These are phyloP conservation scores for Lophiostoma macrostomum DNA, from an alignment of 495 filamentous ascomycete species.

Conservation along the genomic window DNA sequence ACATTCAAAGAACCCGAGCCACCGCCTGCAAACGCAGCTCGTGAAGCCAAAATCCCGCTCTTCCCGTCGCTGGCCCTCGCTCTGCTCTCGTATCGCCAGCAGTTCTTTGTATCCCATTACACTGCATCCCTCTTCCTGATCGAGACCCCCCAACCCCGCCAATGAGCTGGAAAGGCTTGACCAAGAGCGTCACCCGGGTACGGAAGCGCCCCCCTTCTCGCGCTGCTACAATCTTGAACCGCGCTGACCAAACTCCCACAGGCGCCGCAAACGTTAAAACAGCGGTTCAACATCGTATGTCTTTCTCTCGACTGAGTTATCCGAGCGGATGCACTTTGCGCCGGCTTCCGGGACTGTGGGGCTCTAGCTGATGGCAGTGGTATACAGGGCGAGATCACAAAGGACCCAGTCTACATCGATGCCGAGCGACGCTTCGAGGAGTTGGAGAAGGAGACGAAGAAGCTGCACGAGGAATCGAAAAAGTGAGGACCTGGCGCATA, in stretches of 20 bases:
- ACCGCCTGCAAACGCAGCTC: constrained; percentile 4
- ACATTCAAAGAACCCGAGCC: constrained; percentile 17
- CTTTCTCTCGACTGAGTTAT: not conserved
- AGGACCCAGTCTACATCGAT: constrained; percentile 92
- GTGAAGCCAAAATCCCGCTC: not conserved
- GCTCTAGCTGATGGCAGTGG: constrained; percentile 9
- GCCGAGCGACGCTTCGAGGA: constrained; percentile 92
- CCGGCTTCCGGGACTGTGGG: constrained; percentile 21
- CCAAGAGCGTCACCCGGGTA: constrained; percentile 81
- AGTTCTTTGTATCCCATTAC: not conserved
- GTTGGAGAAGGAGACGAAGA: constrained; percentile 91
- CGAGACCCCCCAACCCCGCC: constrained; percentile 15
- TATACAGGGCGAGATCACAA: constrained; percentile 73
- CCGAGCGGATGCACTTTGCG: constrained; percentile 8
- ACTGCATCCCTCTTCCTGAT: not conserved
- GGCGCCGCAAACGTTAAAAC: constrained; percentile 89
- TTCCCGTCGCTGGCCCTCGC: not conserved
- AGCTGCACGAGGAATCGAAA: constrained; percentile 88
- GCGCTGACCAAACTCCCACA: constrained; percentile 39
- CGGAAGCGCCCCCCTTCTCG: constrained; percentile 34
- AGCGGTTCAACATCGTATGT: constrained; percentile 79
- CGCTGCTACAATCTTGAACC: not conserved
- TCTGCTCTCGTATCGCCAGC: not conserved
- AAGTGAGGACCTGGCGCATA: constrained; percentile 46
- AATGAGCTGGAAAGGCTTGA: constrained; percentile 97